Percentiles rank a stretch among this genome's conserved stretches.
phyloP scores from a whole-genome alignment of 768 basidiomycete genomes.

The Leccinum aurantiacum region DNA sequence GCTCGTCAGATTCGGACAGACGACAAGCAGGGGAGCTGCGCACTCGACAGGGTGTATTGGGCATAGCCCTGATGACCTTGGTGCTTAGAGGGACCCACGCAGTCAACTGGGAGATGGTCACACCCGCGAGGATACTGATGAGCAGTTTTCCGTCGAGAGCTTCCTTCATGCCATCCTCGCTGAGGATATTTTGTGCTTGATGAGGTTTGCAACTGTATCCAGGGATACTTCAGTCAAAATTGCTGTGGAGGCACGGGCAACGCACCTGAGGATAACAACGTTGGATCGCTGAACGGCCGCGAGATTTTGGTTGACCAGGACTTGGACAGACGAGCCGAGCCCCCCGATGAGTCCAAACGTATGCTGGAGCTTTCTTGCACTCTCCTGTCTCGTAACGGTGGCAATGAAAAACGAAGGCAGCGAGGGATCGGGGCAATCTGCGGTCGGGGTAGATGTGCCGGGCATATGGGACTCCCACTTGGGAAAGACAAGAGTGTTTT shows the following conservation, averaged over 20 bases:
- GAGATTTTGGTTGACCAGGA: conserved; percentile 70
- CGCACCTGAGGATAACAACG: conserved; percentile 87
- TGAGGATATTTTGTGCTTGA: conserved; percentile 71
- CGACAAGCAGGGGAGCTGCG: conserved; percentile 14
- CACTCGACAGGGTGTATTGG: conserved; percentile 96
- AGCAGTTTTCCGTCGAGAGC: conserved; percentile 88
- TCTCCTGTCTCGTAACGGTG: conserved; percentile 80
- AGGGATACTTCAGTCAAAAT: conserved; percentile 2
- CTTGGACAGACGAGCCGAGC: conserved; percentile 65
- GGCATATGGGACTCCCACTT: conserved; percentile 74
- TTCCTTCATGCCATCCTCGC: conserved; percentile 71
- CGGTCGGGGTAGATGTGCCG: conserved; percentile 70
- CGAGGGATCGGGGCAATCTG: conserved; percentile 56
- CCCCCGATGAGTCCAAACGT: conserved; percentile 60
- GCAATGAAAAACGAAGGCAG: conserved; percentile 81
- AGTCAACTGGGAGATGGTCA: conserved; percentile 79
- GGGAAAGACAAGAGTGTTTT: conserved; percentile 24
- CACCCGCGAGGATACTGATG: conserved; percentile 97
- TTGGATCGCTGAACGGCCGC: conserved; percentile 70
- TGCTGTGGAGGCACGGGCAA: neutral
- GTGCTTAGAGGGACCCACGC: conserved; percentile 75
- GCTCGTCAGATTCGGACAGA: neutral
- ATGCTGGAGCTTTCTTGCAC: conserved; percentile 60
- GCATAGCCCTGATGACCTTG: conserved; percentile 93
- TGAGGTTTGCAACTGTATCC: conserved; percentile 87